Evolutionary conservation across 768 basidiomycete species (phyloP).

Genomic region (Lentinula sp.): DNA sequence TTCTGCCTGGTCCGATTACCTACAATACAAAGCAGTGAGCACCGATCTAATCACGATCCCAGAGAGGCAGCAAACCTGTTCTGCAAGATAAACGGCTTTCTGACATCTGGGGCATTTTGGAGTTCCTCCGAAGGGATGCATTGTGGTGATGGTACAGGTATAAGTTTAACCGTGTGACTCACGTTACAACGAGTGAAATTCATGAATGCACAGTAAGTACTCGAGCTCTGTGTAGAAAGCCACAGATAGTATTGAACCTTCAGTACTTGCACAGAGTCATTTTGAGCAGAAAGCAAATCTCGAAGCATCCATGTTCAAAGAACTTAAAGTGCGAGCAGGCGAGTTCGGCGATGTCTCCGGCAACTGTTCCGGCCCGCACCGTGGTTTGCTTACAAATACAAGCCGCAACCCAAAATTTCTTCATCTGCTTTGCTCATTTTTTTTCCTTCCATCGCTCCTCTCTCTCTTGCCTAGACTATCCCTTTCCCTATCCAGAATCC

Average conservation of each 20-base stretch:
- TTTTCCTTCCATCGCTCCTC: not conserved
- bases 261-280: too few relatives aligned
- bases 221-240: too few relatives aligned
- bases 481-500: slow-evolving; percentile 6
- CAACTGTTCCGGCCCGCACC: not conserved
- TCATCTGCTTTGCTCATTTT: not conserved
- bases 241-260: too few relatives aligned
- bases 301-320: too few relatives aligned
- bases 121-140: slow-evolving; percentile 71
- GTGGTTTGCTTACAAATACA: not conserved
- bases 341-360: not conserved
- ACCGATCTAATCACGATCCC: not conserved
- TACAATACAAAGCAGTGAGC: slow-evolving; percentile 20
- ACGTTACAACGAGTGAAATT: too few relatives aligned
- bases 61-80: slow-evolving; percentile 53
- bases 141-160: slow-evolving; percentile 20
- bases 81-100: slow-evolving; percentile 81
- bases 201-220: too few relatives aligned
- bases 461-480: slow-evolving; percentile 1
- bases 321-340: too few relatives aligned
- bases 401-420: not conserved
- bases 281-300: too few relatives aligned
- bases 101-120: slow-evolving; percentile 69
- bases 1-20: slow-evolving; percentile 85
- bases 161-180: not conserved